Conservation (phyloP, 371 early-diverging fungal genomes). For the Mortierella sp. region DNA sequence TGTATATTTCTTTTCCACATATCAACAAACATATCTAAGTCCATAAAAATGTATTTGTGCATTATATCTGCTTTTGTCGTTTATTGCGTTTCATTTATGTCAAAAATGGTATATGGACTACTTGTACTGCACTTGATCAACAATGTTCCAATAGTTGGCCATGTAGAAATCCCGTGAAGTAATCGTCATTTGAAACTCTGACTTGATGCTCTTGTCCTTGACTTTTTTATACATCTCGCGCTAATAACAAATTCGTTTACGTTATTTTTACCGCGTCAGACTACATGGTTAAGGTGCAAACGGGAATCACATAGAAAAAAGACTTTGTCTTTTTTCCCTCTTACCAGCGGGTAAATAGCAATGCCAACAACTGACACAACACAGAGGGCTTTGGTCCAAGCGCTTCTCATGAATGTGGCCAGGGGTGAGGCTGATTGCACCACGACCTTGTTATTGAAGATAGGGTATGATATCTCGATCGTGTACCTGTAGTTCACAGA, state of each 20-base stretch:
- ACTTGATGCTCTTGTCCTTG: conserved; percentile 29
- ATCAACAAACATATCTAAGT: neutral
- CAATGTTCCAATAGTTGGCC: conserved; percentile 36
- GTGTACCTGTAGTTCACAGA: conserved; percentile 44
- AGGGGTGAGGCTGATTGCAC: conserved; percentile 39
- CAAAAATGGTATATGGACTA: conserved; percentile 3
- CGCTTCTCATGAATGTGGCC: conserved; percentile 31
- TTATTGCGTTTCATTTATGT: too few relatives aligned
- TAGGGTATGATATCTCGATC: conserved; percentile 49
- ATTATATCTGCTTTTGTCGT: too few relatives aligned
- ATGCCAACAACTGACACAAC: conserved; percentile 22
- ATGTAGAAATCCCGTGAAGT: conserved; percentile 26
- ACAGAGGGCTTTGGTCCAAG: conserved; percentile 34
- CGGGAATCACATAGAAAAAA: too few relatives aligned
- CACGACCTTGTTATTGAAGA: conserved; percentile 19
- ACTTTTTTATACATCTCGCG: conserved; percentile 28
- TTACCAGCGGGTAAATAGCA: conserved; percentile 36
- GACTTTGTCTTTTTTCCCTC: neutral
- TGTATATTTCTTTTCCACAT: neutral
- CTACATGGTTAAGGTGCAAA: too few relatives aligned
- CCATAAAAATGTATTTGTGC: neutral
- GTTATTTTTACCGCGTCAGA: too few relatives aligned
- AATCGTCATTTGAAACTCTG: conserved; percentile 44
- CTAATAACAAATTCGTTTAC: too few relatives aligned
- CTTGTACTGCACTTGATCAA: conserved; percentile 43